Percentiles rank a stretch among this genome's conserved stretches.
phyloP scores from a whole-genome alignment of 345 rosid genomes.

The Cardamine chenopodiifolia region DNA sequence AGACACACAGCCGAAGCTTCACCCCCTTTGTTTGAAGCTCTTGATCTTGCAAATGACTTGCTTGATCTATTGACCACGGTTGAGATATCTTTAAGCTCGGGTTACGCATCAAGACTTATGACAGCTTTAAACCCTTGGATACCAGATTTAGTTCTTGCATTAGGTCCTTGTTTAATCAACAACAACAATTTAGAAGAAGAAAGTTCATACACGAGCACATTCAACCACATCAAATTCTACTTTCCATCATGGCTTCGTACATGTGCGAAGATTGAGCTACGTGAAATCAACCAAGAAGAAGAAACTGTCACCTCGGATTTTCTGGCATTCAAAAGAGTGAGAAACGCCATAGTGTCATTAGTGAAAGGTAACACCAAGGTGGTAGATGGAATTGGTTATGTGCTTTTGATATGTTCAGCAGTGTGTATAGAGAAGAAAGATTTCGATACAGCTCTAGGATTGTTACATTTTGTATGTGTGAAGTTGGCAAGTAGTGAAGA shows the following conservation, averaged over 20 bases:
- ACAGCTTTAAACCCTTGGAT: conserved; percentile 73
- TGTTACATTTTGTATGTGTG: conserved; percentile 58
- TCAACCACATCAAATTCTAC: conserved; percentile 49
- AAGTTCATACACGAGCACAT: conserved; percentile 38
- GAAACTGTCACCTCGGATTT: conserved; percentile 38
- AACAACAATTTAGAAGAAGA: conserved; percentile 42
- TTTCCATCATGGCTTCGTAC: conserved; percentile 69
- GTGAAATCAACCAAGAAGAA: conserved; percentile 54
- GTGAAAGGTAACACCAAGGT: conserved; percentile 51
- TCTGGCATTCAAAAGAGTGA: conserved; percentile 51
- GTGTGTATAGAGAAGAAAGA: conserved; percentile 67
- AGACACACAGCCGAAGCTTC: conserved; percentile 50
- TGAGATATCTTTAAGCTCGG: conserved; percentile 57
- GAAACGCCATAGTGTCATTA: conserved; percentile 47
- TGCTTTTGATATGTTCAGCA: conserved; percentile 53
- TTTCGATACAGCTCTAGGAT: conserved; percentile 58
- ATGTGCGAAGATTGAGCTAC: conserved; percentile 57
- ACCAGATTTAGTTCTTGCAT: conserved; percentile 82
- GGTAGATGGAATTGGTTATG: conserved; percentile 67
- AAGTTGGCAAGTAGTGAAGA: conserved; percentile 63
- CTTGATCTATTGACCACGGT: conserved; percentile 54
- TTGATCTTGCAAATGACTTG: conserved; percentile 62
- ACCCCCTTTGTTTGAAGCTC: conserved; percentile 54
- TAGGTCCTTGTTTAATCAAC: conserved; percentile 59
- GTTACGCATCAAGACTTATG: conserved; percentile 55